Conservation (phyloP, 1,284 basidiomycete species). For the Cerrena zonata region DNA sequence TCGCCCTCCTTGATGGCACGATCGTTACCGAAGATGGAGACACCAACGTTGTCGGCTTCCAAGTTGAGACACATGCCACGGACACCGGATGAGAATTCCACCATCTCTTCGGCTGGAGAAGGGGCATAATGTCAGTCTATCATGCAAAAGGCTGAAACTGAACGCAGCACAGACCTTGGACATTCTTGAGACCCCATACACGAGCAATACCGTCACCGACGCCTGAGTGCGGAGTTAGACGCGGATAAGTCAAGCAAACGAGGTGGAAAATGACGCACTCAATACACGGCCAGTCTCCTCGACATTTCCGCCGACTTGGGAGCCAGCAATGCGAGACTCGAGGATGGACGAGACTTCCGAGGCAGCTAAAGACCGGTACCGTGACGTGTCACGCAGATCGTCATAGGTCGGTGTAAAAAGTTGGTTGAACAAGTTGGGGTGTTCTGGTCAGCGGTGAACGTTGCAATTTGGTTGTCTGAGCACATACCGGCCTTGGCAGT, state of each 20-base stretch:
- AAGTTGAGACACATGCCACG: slow-evolving; percentile 99
- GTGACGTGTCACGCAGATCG: slow-evolving; percentile 39
- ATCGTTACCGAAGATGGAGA: slow-evolving; percentile 99
- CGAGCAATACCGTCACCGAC: slow-evolving; percentile 99
- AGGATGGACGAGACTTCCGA: slow-evolving; percentile 99
- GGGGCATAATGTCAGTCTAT: slow-evolving; percentile 14
- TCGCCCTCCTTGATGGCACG: slow-evolving; percentile 99
- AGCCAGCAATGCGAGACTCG: slow-evolving; percentile 95
- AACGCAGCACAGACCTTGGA: slow-evolving; percentile 65
- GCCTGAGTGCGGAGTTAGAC: slow-evolving; percentile 43
- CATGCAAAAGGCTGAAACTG: slow-evolving; percentile 2
- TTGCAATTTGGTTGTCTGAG: slow-evolving; percentile 4
- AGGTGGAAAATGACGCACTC: slow-evolving; percentile 52
- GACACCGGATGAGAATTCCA: slow-evolving; percentile 99
- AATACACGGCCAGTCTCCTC: slow-evolving; percentile 98
- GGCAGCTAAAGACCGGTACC: slow-evolving; percentile 86
- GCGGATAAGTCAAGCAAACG: not conserved
- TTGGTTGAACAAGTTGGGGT: slow-evolving; percentile 18
- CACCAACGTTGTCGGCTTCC: slow-evolving; percentile 99
- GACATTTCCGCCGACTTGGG: slow-evolving; percentile 85
- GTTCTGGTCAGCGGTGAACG: slow-evolving; percentile 19
- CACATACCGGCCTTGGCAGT: slow-evolving; percentile 92
- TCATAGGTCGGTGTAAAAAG: slow-evolving; percentile 11
- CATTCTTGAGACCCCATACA: slow-evolving; percentile 90
- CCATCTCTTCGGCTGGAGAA: slow-evolving; percentile 92